Evolutionary conservation across 495 filamentous ascomycete species (phyloP), one percentile per base, ranked within the genome.

Genomic region (Hyaloscypha finlandica): DNA sequence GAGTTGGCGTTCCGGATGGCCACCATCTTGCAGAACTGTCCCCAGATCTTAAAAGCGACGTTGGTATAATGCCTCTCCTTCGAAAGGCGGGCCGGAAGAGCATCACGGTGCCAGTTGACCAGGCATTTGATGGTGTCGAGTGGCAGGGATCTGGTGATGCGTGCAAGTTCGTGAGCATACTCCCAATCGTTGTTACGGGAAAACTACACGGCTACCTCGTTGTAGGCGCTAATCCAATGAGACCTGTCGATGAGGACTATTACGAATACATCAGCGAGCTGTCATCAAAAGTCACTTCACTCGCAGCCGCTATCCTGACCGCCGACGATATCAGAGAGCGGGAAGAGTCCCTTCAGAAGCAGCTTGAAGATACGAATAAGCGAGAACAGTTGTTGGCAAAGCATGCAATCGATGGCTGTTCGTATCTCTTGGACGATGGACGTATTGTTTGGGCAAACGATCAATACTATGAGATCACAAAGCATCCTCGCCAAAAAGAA

Each of bases 251-350:
- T 33, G 59, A 67, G 22, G 56, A 69, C 31, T 52, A 72, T 25
- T 2, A 59, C 6, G 39, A 67, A 19, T 71, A 68, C 22, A 65
- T 68, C 51, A 4, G 57, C 19, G 62, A 68, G 51, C 35, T 71
- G 8, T 53, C 57, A 4, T 42, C 61, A 11, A 68, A 64, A 25
- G 48, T 68, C 3, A 85, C 85, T 8, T 89, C 88, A 0, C 84
- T 91, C 89, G 8, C 91, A 92, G 54, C 77, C 91, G 54, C 90
- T 91, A 75, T 93, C 33, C 16, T 61, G 6, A 65, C 89, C 73
- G 88, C 89, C 2, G 91, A 93, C 67, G 90, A 93, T 74, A 92
- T 93, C 29, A 74, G 83, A 16, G 83, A 78, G 3, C 59, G 69
- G 4, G 30, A 20, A 2, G 48, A 61, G 31, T 42, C 29, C 3